Base-by-base conservation (phyloP, 2,329 filamentous ascomycete species). In the Pseudogymnoascus pannorum region DNA sequence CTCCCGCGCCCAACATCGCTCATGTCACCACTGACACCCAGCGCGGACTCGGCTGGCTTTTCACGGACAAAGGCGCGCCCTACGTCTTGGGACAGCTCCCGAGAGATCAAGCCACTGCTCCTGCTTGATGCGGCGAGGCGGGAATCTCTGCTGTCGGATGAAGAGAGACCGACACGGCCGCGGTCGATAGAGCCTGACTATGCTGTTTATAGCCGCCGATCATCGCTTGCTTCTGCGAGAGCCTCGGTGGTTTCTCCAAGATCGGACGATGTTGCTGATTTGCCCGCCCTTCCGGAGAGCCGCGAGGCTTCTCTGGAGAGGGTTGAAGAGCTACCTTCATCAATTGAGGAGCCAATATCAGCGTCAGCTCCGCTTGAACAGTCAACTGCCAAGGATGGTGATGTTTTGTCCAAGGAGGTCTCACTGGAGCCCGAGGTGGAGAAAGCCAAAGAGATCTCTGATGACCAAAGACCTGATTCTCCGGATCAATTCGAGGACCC, bases 91-190 rank as follows among this genome's bases (percentile, higher is more conserved):
- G 84, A 86, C 48, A 83, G 75, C 65, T 81, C 80, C 16, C 82
- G 82, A 60, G 91, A 94, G 70, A 87, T 92, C 68, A 87, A 89
- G 66, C 92, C 92, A 0, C 76, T 97, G 7, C 12, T 38, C 20
- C 18, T 58, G 12, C 29, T 40, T 4, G 57, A 58, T n/a, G 31
- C 36, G 2, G 16, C 57, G 6, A 58, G 57, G 33, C 31, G 57
- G 1, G 33, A 58, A 8, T 58, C 57, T 31, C 31, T 36, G 12
- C 4, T 22, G 65, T 70, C n/a, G 62, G 66, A 9, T 62, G 66
- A 29, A 67, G 71, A 44, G 68, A 72, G 29, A 72, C 72, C 57
- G 67, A 60, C 33, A 8, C 18, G 33, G 5, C 18, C 58, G 40
- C 38, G 57, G 18, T 40, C 36, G 12, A 58, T 24, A 58, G 57